Conservation (phyloP, 768 basidiomycete species). For the Neoboletus magnificus region DNA sequence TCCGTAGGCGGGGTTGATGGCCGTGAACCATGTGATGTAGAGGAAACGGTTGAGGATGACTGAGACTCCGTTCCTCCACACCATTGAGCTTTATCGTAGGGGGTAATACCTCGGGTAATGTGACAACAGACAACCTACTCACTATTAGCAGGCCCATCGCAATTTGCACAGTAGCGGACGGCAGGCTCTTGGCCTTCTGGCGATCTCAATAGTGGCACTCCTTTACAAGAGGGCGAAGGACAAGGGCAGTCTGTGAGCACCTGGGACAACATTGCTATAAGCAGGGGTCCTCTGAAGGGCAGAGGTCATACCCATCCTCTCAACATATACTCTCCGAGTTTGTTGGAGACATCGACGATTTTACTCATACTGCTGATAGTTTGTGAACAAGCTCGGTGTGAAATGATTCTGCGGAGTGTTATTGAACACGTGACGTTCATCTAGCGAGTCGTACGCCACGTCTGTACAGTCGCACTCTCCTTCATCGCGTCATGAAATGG, state of each 20-base stretch:
- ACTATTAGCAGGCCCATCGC: conserved; percentile 43
- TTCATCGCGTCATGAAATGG: conserved; percentile 35
- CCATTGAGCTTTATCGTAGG: conserved; percentile 12
- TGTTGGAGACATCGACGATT: conserved; percentile 55
- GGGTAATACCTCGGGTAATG: conserved; percentile 1
- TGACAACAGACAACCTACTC: conserved; percentile 15
- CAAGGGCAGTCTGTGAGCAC: conserved; percentile 67
- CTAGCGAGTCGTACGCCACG: conserved; percentile 17
- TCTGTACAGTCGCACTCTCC: conserved; percentile 7
- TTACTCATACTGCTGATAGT: conserved; percentile 41
- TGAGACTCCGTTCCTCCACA: conserved; percentile 26
- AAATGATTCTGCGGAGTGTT: neutral
- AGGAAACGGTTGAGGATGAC: conserved; percentile 42
- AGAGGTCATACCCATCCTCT: conserved; percentile 61
- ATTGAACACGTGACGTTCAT: conserved; percentile 19
- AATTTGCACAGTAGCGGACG: conserved; percentile 60
- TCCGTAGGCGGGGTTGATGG: conserved; percentile 80
- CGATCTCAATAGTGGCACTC: conserved; percentile 71
- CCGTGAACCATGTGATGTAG: conserved; percentile 53
- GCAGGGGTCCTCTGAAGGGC: neutral
- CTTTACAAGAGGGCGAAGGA: conserved; percentile 47
- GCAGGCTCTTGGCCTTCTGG: conserved; percentile 48
- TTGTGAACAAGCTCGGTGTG: neutral
- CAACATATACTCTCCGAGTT: conserved; percentile 68
- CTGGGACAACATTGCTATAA: conserved; percentile 31